Conservation (phyloP, 208 protist species). For the Lotmaria passim region DNA sequence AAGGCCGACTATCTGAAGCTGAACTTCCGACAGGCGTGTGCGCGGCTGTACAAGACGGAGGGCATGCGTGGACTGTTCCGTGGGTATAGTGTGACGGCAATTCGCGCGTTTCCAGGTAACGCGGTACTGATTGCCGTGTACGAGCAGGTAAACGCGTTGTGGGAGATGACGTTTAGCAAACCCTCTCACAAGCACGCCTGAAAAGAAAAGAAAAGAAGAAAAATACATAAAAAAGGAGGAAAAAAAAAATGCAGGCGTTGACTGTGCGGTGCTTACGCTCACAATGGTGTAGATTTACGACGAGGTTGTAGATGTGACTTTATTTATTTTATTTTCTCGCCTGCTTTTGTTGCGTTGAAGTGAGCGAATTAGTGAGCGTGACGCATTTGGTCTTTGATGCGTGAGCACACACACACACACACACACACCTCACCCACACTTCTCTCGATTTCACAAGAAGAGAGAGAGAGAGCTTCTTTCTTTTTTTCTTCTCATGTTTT, state of each 20-base stretch:
- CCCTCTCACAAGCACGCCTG: slow-evolving; percentile 7
- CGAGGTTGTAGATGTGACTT: no score
- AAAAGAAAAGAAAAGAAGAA: background rate
- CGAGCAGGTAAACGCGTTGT: slow-evolving; percentile 80
- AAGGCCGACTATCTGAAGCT: slow-evolving; percentile 81
- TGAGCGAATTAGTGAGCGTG: no score
- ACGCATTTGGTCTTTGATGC: no score
- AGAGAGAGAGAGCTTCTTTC: no score
- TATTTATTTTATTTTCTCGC: no score
- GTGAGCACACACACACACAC: no score
- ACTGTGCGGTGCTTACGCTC: background rate
- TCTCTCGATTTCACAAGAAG: no score
- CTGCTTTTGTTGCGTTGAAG: no score
- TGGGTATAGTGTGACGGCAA: slow-evolving; percentile 85
- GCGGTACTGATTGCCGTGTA: slow-evolving; percentile 91
- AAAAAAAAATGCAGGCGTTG: no score
- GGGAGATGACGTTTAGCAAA: slow-evolving; percentile 37
- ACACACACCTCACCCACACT: no score
- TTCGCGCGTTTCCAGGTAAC: slow-evolving; percentile 92
- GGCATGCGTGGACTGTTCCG: slow-evolving; percentile 86
- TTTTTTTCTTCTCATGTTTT: no score
- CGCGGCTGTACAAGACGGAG: slow-evolving; percentile 81
- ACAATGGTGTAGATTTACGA: no score
- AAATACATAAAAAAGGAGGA: background rate
- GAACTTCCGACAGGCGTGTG: slow-evolving; percentile 74